Conservation (phyloP, 768 basidiomycete genomes). For the Tricholoma furcatifolium region DNA sequence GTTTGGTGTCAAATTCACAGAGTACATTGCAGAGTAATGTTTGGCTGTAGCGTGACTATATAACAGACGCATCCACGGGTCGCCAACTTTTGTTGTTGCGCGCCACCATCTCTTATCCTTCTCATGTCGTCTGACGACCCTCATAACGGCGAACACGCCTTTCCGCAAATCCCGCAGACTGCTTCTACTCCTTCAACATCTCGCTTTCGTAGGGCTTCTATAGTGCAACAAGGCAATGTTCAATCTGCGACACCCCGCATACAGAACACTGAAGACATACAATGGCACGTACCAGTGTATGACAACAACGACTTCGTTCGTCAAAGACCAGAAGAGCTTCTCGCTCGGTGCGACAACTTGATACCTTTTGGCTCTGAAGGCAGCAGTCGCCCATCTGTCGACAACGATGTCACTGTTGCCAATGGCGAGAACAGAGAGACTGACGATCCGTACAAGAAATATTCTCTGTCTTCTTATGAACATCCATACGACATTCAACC, state of each 20-base stretch:
- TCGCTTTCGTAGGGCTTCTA: conserved; percentile 2
- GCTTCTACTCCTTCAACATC: conserved; percentile 1
- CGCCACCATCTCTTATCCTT: background rate
- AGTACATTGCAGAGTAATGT: conserved; percentile 22
- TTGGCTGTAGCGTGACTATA: conserved; percentile 7
- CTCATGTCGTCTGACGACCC: conserved; percentile 9
- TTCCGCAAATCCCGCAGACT: background rate
- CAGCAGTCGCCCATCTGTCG: conserved; percentile 30
- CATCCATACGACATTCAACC: conserved; percentile 63
- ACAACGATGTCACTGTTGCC: conserved; percentile 37
- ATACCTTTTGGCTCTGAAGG: conserved; percentile 6
- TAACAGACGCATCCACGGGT: conserved; percentile 9
- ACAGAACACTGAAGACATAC: conserved; percentile 15
- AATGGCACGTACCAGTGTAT: conserved; percentile 30
- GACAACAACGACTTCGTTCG: conserved; percentile 11
- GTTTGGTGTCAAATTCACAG: conserved; percentile 55
- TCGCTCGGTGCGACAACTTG: conserved; percentile 22
- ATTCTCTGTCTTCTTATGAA: conserved; percentile 52
- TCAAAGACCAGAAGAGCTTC: conserved; percentile 25
- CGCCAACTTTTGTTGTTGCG: background rate
- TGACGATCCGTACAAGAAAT: conserved; percentile 35
- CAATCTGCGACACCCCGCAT: conserved; percentile 12
- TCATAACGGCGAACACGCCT: background rate
- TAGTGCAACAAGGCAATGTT: conserved; percentile 4
- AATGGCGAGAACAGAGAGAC: conserved; percentile 13